Base-by-base conservation (phyloP, 2,329 filamentous ascomycete species). In the Epichloe uncinata region DNA sequence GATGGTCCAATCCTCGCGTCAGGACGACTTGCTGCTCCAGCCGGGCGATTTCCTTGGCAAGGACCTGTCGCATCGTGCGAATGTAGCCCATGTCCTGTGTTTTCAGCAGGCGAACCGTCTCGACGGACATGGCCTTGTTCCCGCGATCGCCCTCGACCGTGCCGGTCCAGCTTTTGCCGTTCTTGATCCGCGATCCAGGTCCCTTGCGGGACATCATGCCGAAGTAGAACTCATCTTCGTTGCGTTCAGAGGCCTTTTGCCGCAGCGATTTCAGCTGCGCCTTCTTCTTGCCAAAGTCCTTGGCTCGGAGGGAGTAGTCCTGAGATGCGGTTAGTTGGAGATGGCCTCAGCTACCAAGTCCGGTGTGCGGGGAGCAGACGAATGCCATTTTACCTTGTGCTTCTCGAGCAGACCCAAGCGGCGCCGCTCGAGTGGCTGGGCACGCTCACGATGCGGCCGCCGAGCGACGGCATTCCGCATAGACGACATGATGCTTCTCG, bases 331-430 rank as follows among this genome's bases (percentile, higher is more conserved):
- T n/a, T n/a, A 36, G 18, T 12, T 15, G 49, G 33, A 20, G 16
- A 5, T 6, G 11, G 18, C 6, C 18, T 12, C 5, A 9, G 13
- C 20, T 20, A 18, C 18, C 12, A 40, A 7, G 8, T 2, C 16
- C 2, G 2, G 9, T 26, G 30, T n/a, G 18, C 8, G 13, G 4
- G 30, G 18, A 2, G 18, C 43, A 9, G 33, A 2, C 15, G 30
- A 30, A 11, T 37, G 36, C 26, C 30, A 55, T 63, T 41, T 41
- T 62, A 84, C 83, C 73, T 96, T 96, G 76, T 93, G 86, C 72
- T 98, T 97, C 68, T 97, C 93, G 54, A 97, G 82, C 20, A 97
- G 78, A 56, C 93, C 93, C 69, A 89, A 88, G 72, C 87, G 87
- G 56, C 83, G 73, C 48, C 93, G 87, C 63, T 90, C 86, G 55